Percentiles rank a stretch among this genome's conserved stretches.
These are phyloP conservation scores for Flueggea neowawraea DNA, from an alignment of 441 rosid genomes.

Conservation along the genomic window DNA sequence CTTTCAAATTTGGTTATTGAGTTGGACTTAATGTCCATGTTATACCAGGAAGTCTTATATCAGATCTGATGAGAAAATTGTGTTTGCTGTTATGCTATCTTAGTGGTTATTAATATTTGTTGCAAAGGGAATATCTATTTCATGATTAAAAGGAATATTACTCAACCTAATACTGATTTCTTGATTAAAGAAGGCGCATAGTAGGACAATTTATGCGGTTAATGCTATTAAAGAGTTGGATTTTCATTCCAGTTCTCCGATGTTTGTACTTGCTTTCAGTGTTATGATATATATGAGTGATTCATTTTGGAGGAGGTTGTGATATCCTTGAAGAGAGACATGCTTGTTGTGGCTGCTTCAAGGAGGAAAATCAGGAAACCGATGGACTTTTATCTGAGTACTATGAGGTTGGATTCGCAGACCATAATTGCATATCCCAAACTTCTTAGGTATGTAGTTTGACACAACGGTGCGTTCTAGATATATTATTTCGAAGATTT, in stretches of 20 bases:
- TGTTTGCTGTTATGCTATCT: neutral
- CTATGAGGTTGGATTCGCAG: no score
- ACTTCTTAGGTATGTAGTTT: no score
- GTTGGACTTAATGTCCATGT: no score
- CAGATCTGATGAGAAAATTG: neutral
- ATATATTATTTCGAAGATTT: no score
- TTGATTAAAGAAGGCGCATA: constrained; percentile 5
- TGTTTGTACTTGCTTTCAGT: neutral
- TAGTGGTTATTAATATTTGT: neutral
- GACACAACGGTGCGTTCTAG: no score
- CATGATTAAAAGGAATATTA: no score
- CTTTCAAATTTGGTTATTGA: no score
- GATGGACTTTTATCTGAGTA: no score
- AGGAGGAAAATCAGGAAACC: no score
- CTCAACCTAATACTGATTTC: constrained; percentile 1
- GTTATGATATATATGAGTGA: neutral
- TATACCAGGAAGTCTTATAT: neutral
- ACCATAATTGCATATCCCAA: no score
- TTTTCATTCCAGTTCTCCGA: neutral
- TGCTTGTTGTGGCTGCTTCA: no score
- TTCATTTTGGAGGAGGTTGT: neutral
- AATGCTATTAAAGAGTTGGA: neutral
- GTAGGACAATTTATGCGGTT: neutral
- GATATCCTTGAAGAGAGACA: no score
- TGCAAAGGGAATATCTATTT: neutral